Evolutionary conservation across 2,329 filamentous ascomycete species (phyloP).

Genomic region (Calonectria leucothoes): DNA sequence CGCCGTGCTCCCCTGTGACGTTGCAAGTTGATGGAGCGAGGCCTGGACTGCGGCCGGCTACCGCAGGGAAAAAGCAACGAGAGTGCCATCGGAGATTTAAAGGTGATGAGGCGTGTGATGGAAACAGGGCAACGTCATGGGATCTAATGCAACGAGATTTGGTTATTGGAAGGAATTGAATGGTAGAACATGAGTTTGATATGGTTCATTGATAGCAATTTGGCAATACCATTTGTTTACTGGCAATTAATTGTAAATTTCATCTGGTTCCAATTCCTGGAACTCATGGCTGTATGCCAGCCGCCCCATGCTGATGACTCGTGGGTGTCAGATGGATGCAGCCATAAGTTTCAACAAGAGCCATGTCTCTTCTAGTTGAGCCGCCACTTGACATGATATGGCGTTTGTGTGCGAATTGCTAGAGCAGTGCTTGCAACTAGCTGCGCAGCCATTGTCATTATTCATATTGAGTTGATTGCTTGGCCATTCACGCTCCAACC

Average conservation of each 20-base stretch:
- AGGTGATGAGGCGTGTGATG: not conserved
- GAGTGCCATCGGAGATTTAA: not conserved
- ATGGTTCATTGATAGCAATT: not conserved
- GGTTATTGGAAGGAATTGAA: not conserved
- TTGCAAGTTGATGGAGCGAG: not conserved
- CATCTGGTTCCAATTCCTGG: not conserved
- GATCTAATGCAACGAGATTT: not conserved
- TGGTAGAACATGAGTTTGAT: not conserved
- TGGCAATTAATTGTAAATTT: too few species aligned
- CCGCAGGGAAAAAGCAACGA: not conserved
- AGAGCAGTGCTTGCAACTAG: not conserved
- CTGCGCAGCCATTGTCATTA: not conserved
- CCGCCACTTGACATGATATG: not conserved
- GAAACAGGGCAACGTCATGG: not conserved
- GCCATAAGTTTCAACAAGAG: not conserved
- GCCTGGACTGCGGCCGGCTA: not conserved
- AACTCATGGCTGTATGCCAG: not conserved
- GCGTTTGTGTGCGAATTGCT: not conserved
- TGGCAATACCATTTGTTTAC: not conserved
- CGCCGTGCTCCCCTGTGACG: not conserved
- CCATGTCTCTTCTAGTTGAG: not conserved
- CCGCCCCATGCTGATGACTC: not conserved
- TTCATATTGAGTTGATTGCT: not conserved
- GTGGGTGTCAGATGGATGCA: not conserved
- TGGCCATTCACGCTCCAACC: not conserved